Base-by-base conservation (phyloP, 83 land plant species). In the Picea abies region DNA sequence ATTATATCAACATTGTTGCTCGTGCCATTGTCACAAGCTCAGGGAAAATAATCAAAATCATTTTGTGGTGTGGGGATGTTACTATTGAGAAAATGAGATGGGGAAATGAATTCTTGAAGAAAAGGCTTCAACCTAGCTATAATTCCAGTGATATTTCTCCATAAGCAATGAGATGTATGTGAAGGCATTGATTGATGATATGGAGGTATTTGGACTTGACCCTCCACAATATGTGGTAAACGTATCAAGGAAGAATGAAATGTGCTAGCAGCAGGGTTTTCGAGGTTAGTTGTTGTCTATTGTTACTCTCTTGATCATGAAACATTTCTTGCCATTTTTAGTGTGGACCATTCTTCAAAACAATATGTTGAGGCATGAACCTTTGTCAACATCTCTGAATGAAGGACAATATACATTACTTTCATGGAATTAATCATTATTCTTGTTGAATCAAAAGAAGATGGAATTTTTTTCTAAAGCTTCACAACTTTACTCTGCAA, bases 51-150 rank as follows among this genome's bases (percentile, higher is more conserved):
- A 86, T 97, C 9, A 88, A 67, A 76, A 95, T 96, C 20, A 90
- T 97, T 39, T 83, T 95, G 62, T 93, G 98, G 98, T 94, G 93
- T 23, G 94, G 98, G 9, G 98, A 97, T 83, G 91, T 97, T 37
- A 94, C 98, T 22, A 90, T 91, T 72, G 90, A 91, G 63, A 82
- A 90, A 29, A 69, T 95, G 60, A 91, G 87, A 66, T 87, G 92
- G 92, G 95, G 94, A 5, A 87, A 94, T 72, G 84, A 90, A 58
- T 84, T 89, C 25, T 62, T 95, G 80, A 95, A 79, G 91, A 82
- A 79, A 82, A 82, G 86, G 76, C 85, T 92, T 84, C 82, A 82
- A 29, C 83, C 86, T 9, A 82, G 68, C 32, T 26, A 61, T 8
- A 88, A 84, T 29, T 84, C 90, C 0, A 37, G 87, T 3, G 90